Percentiles rank a stretch among this genome's conserved stretches.
Evolutionary conservation across 805 yeast genomes (phyloP).

Genomic region (Yarrowia sp.): DNA sequence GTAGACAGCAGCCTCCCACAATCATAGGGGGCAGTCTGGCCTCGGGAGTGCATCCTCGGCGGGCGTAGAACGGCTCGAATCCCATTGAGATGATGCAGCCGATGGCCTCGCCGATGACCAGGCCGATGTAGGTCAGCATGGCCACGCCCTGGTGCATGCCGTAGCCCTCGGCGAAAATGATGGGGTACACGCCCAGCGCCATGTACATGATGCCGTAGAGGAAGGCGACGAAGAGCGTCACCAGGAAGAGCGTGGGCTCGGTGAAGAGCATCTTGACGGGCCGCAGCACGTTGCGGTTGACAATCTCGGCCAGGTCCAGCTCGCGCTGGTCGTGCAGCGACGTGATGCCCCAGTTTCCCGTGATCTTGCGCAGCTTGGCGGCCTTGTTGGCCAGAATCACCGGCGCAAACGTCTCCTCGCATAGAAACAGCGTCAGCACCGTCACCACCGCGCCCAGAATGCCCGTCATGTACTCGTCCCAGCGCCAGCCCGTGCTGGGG

Average conservation of each 20-base stretch:
- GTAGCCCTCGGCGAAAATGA: conserved; percentile 63
- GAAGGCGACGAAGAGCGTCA: conserved; percentile 71
- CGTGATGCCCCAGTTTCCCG: conserved; percentile 80
- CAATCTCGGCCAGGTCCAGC: conserved; percentile 56
- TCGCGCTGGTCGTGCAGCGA: conserved; percentile 71
- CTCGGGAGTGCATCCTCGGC: conserved; percentile 63
- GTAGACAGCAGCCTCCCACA: conserved; percentile 65
- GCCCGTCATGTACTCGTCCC: conserved; percentile 73
- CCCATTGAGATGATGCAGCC: conserved; percentile 53
- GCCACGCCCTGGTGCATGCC: conserved; percentile 58
- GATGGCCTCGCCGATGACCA: conserved; percentile 63
- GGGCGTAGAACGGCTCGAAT: conserved; percentile 53
- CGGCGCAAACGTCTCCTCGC: conserved; percentile 72
- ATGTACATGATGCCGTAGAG: conserved; percentile 77
- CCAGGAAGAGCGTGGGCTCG: conserved; percentile 70
- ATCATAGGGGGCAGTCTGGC: conserved; percentile 76
- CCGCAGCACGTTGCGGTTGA: conserved; percentile 60
- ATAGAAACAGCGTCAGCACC: conserved; percentile 45
- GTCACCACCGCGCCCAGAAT: conserved; percentile 52
- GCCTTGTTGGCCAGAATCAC: conserved; percentile 64
- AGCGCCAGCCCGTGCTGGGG: conserved; percentile 55
- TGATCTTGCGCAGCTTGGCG: conserved; percentile 55
- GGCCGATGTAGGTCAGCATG: conserved; percentile 75
- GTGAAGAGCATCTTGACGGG: conserved; percentile 64
- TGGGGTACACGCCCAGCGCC: conserved; percentile 72